Base-by-base conservation (phyloP, 139 green algal genomes). In the Chlamydomonas applanata region DNA sequence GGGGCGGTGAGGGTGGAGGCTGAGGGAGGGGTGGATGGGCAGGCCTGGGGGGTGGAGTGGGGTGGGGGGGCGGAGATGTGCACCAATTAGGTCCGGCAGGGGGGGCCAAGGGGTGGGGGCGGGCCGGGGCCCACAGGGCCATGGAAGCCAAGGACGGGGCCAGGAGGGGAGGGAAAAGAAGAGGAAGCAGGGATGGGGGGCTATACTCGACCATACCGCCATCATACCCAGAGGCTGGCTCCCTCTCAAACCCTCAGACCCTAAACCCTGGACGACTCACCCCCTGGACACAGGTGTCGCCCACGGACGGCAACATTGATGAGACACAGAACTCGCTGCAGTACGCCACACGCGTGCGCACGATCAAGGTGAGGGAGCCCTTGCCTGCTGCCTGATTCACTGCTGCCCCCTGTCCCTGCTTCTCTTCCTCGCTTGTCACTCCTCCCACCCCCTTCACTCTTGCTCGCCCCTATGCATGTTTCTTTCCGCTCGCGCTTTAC, bases 291-390 rank as follows among this genome's bases (percentile, higher is more conserved):
- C 40, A 49, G 40, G 40, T 86, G 11, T 97, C 92, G 1, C 95
- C 95, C 22, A 90, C 93, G 2, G 92, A 97, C 73, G 66, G 45
- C 74, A 98, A 98, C 90, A 33, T 97, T 29, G 93, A 97, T 59
- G 93, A 97, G 86, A 96, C 89, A 13, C 90, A 95, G 81, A 94
- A 94, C 84, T 90, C 79, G 20, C 74, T 97, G 69, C 81, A 88
- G 74, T 97, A 97, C 73, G 93, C 93, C 13, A 91, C 84, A 22
- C 89, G 96, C 33, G 96, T 99, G 79, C 91, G 92, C 45, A 97
- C 93, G 29, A 99, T 99, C 83, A 96, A 94, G 77, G 74, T 49
- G 40, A 19, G 40, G 7, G 40, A 7, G 40, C n/a, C 40, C 11
- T 49, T 49, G 40, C 11, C 7, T 7, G 40, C 40, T 11, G 7